phyloP scores from a whole-genome alignment of 176 grass and related monocot genomes.

The Dactylis glomerata region DNA sequence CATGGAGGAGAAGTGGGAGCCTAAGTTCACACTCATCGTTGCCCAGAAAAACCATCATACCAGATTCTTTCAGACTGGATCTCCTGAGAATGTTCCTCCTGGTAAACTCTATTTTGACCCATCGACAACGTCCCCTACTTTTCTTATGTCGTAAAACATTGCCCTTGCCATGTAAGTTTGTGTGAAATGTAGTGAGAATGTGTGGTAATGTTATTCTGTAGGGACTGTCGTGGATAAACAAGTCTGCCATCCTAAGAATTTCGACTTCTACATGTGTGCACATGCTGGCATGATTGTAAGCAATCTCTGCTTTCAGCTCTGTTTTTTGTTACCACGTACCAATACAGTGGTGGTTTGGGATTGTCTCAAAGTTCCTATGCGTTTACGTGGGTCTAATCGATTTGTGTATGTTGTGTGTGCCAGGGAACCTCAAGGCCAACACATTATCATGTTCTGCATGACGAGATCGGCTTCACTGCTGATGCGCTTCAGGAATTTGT shows the following conservation, averaged over 20 bases:
- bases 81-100: conserved; percentile 81
- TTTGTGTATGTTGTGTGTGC: neutral
- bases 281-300: conserved; percentile 87
- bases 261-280: conserved; percentile 94
- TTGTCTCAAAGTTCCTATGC: no score
- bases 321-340: neutral
- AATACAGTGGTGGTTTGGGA: neutral
- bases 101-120: conserved; percentile 38
- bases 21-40: conserved; percentile 46
- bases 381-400: neutral
- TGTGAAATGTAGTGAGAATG: neutral
- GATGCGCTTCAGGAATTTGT: conserved; percentile 91
- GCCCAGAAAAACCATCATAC: conserved; percentile 92
- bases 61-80: conserved; percentile 68
- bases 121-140: neutral
- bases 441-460: conserved; percentile 84
- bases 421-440: conserved; percentile 87
- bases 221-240: conserved; percentile 82
- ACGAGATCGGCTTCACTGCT: conserved; percentile 73
- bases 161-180: neutral
- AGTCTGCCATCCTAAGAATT: conserved; percentile 84
- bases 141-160: neutral
- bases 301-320: neutral
- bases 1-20: conserved; percentile 76
- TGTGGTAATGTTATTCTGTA: conserved; percentile 18